phyloP scores from a whole-genome alignment of 768 basidiomycete species.

The Hypsizygus marmoreus region DNA sequence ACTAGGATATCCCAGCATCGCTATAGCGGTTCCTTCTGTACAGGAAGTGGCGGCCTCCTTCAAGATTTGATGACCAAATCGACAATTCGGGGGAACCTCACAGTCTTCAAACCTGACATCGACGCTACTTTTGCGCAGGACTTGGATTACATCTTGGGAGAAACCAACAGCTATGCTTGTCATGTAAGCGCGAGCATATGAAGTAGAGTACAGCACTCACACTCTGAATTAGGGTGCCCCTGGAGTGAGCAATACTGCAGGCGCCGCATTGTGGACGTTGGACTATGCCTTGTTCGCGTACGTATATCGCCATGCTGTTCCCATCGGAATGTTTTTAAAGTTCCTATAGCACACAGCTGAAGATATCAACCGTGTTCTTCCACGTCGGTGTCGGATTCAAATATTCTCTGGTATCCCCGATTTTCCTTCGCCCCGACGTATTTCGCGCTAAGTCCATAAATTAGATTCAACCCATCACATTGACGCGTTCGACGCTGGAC shows the following conservation, averaged over 20 bases:
- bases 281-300: conserved; percentile 65
- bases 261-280: conserved; percentile 67
- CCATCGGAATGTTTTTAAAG: neutral
- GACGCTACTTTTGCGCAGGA: conserved; percentile 44
- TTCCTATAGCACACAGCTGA: conserved; percentile 31
- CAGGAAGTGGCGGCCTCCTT: conserved; percentile 52
- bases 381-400: conserved; percentile 74
- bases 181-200: conserved; percentile 29
- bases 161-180: conserved; percentile 56
- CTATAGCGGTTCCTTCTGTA: conserved; percentile 64
- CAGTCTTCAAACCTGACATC: conserved; percentile 54
- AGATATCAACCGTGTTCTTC: conserved; percentile 58
- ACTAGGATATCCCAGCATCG: conserved; percentile 59
- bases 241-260: conserved; percentile 69
- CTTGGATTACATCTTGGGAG: conserved; percentile 64
- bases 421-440: neutral
- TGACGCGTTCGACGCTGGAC: conserved; percentile 60
- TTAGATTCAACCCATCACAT: conserved; percentile 63
- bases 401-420: conserved; percentile 56
- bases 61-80: conserved; percentile 68
- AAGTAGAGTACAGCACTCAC: neutral
- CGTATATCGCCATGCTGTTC: conserved; percentile 9
- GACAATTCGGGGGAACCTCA: conserved; percentile 57
- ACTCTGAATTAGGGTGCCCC: conserved; percentile 39
- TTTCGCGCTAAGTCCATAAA: neutral